Conservation (phyloP, 306 rosid genomes). For the Trifolium repens region DNA sequence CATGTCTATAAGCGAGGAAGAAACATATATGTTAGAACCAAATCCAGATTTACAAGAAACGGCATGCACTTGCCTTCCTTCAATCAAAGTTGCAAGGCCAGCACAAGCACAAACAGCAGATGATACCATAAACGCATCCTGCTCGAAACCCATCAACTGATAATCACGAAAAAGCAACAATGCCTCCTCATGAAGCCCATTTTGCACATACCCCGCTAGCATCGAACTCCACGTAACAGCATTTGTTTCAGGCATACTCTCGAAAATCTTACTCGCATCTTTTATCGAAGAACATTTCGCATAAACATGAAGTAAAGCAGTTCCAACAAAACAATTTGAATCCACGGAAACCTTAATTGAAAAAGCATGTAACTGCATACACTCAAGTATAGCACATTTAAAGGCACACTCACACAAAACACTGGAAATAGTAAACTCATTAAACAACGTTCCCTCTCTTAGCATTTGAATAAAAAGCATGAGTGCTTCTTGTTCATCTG, state of each 20-base stretch:
- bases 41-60: conserved; percentile 67
- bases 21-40: conserved; percentile 57
- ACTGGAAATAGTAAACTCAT: conserved; percentile 86
- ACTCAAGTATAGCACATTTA: conserved; percentile 59
- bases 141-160: conserved; percentile 52
- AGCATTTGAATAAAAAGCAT: conserved; percentile 63
- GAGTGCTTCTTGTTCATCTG: conserved; percentile 67
- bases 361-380: conserved; percentile 77
- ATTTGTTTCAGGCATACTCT: conserved; percentile 69
- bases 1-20: conserved; percentile 81
- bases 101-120: conserved; percentile 82
- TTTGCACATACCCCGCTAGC: conserved; percentile 76
- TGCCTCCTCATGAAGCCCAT: conserved; percentile 73
- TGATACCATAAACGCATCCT: conserved; percentile 67
- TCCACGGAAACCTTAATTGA: conserved; percentile 68
- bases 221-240: conserved; percentile 93
- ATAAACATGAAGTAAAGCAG: conserved; percentile 79
- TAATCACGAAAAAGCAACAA: conserved; percentile 67
- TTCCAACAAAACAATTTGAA: conserved; percentile 80
- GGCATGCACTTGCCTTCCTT: conserved; percentile 81
- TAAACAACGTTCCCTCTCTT: conserved; percentile 65
- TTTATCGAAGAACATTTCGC: conserved; percentile 68
- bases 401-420: conserved; percentile 77
- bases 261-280: conserved; percentile 65
- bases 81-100: conserved; percentile 67